Conservation (phyloP, 495 filamentous ascomycete species). For the Parmelia sp. region DNA sequence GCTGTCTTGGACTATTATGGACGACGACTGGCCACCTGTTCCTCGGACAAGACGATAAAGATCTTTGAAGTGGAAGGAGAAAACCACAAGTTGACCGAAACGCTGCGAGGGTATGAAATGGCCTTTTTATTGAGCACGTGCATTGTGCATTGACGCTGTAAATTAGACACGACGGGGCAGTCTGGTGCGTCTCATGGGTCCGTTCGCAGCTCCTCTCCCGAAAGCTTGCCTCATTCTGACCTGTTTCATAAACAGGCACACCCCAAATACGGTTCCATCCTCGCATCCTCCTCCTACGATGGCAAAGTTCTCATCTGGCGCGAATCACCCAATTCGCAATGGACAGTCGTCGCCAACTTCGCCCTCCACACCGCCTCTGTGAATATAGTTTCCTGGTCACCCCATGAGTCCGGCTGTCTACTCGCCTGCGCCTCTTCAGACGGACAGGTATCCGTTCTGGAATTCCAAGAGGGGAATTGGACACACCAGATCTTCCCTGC, state of each 20-base stretch:
- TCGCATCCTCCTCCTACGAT: conserved; percentile 90
- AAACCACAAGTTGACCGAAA: conserved; percentile 83
- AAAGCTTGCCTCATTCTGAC: conserved; percentile 2
- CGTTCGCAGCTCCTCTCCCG: conserved; percentile 24
- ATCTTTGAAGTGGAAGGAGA: conserved; percentile 98
- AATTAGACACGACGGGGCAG: conserved; percentile 81
- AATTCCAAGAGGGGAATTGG: conserved; percentile 90
- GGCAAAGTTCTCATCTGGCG: conserved; percentile 98
- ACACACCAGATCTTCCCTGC: conserved; percentile 82
- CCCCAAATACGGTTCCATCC: conserved; percentile 96
- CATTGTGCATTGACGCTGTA: conserved; percentile 14
- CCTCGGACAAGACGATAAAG: conserved; percentile 96
- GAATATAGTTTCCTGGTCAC: conserved; percentile 95
- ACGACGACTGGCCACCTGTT: conserved; percentile 91
- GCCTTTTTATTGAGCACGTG: conserved; percentile 10
- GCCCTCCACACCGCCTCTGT: conserved; percentile 87
- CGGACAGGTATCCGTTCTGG: conserved; percentile 84
- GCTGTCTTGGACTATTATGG: conserved; percentile 98
- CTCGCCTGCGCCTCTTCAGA: conserved; percentile 92
- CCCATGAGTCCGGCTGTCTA: conserved; percentile 89
- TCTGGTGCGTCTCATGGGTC: conserved; percentile 94
- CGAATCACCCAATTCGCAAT: conserved; percentile 60
- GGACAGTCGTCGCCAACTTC: conserved; percentile 84
- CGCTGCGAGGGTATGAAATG: conserved; percentile 74
- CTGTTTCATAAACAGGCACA: conserved; percentile 54